A percentile compares a stretch with the other conserved stretches of the same genome.
phyloP scores from a whole-genome alignment of 2,329 filamentous ascomycete species.

The Xylariaceae sp. region DNA sequence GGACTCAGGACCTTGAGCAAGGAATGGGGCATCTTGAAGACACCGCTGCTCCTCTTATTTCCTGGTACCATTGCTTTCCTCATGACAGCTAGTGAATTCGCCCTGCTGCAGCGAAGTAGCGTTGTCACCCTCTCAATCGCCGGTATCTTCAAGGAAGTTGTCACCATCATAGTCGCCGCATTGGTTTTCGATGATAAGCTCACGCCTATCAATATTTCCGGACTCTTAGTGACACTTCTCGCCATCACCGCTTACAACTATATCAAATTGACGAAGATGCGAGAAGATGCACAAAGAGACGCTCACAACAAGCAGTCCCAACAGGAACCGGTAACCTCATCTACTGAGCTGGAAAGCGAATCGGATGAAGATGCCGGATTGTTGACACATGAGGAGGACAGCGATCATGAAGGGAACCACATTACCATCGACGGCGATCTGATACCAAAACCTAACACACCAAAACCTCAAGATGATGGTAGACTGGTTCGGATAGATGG shows the following conservation, averaged over 20 bases:
- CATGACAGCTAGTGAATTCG: conserved; percentile 96
- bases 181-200: conserved; percentile 84
- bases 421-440: conserved; percentile 39
- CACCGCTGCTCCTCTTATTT: conserved; percentile 74
- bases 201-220: conserved; percentile 80
- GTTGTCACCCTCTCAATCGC: conserved; percentile 95
- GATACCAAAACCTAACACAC: conserved; percentile 33
- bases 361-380: conserved; percentile 41
- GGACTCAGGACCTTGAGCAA: conserved; percentile 60
- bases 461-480: conserved; percentile 19
- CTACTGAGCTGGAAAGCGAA: conserved; percentile 37
- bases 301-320: conserved; percentile 40
- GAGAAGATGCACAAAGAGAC: conserved; percentile 59
- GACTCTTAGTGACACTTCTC: conserved; percentile 78
- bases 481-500: conserved; percentile 23
- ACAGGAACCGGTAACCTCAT: conserved; percentile 30
- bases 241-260: conserved; percentile 91
- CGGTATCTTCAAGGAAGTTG: conserved; percentile 97
- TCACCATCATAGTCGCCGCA: conserved; percentile 86
- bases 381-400: conserved; percentile 35
- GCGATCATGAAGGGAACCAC: conserved; percentile 35
- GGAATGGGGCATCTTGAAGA: conserved; percentile 61
- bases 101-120: conserved; percentile 86
- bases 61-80: conserved; percentile 87
- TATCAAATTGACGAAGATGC: conserved; percentile 88